Conservation (phyloP, 108 stramenopile genomes). For the Cyclotella sp. region DNA sequence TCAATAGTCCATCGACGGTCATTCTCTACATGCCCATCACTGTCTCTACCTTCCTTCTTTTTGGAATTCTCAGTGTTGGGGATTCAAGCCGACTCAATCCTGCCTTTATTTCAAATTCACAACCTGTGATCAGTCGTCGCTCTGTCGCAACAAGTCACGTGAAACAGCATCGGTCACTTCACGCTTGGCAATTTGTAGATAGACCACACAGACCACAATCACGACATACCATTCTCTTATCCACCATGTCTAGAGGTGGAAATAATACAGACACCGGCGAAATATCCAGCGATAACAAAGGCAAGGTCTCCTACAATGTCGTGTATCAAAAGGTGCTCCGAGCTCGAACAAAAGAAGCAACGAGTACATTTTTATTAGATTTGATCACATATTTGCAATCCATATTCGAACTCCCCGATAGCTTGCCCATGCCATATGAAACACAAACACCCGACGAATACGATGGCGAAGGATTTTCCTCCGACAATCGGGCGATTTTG, state of each 20-base stretch:
- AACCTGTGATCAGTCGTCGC: neutral
- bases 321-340: constrained; percentile 74
- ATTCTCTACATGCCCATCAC: neutral
- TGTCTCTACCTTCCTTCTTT: neutral
- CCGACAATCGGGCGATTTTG: constrained; percentile 47
- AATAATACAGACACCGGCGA: constrained; percentile 5
- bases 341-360: constrained; percentile 29
- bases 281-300: neutral
- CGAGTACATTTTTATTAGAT: constrained; percentile 59
- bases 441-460: constrained; percentile 32
- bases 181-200: neutral
- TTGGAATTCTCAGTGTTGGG: neutral
- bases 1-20: neutral
- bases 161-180: neutral
- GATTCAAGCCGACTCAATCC: neutral
- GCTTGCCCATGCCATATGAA: constrained; percentile 81
- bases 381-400: constrained; percentile 76
- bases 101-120: constrained; percentile 4
- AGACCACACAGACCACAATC: neutral
- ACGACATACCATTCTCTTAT: constrained; percentile 12
- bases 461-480: constrained; percentile 7
- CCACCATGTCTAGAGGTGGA: constrained; percentile 7
- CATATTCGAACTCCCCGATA: constrained; percentile 62
- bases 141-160: neutral
- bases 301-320: constrained; percentile 47